Conservation (phyloP, 108 stramenopile species). For the Bacterosira constricta region DNA sequence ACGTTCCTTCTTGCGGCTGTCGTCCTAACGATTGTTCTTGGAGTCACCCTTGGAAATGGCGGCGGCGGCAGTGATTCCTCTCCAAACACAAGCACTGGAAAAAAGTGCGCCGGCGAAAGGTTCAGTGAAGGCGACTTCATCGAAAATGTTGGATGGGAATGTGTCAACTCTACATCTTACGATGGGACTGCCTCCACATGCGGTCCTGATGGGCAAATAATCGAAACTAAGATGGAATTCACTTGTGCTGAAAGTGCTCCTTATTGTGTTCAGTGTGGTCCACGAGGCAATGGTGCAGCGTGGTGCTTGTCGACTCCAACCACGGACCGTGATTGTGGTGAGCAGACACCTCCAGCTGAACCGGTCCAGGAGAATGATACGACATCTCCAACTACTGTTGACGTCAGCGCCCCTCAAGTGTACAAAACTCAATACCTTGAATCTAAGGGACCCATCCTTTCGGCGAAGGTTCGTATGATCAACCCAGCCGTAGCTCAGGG, state of each 20-base stretch:
- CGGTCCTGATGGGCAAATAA: too few relatives aligned
- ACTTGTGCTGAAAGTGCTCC: too few relatives aligned
- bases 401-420: neutral
- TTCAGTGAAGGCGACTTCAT: conserved; percentile 7
- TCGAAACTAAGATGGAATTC: too few relatives aligned
- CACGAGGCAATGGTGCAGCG: too few relatives aligned
- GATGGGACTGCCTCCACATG: too few relatives aligned
- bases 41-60: conserved; percentile 11
- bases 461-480: conserved; percentile 45
- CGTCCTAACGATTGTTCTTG: conserved; percentile 24
- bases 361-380: neutral
- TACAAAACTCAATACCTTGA: conserved; percentile 17
- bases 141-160: too few relatives aligned
- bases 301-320: neutral
- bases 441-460: conserved; percentile 28
- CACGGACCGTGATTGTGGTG: neutral
- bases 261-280: too few relatives aligned
- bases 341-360: neutral
- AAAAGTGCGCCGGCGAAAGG: neutral
- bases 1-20: conserved; percentile 22
- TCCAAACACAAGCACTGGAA: neutral
- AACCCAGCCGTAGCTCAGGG: conserved; percentile 31
- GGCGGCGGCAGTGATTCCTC: neutral
- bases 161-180: too few relatives aligned
- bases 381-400: neutral